Conservation (phyloP, 176 grass and related monocot genomes). For the Zoysia japonica region DNA sequence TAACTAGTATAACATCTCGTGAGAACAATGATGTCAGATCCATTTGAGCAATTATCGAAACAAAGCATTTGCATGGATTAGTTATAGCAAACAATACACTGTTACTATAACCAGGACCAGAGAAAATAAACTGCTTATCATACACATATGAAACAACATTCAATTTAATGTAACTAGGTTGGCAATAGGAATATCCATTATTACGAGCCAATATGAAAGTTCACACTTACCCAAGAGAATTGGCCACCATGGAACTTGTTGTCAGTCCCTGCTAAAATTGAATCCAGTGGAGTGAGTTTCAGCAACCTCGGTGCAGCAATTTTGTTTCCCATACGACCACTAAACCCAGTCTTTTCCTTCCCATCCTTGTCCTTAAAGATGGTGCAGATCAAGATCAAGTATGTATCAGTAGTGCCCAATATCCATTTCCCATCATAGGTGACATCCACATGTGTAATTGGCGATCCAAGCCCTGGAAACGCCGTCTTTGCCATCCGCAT, state of each 20-base stretch:
- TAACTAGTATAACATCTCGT: background rate
- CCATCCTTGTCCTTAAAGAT: conserved; percentile 93
- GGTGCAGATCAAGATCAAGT: conserved; percentile 85
- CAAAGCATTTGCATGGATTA: conserved; percentile 11
- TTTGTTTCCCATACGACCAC: conserved; percentile 77
- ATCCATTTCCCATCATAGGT: conserved; percentile 97
- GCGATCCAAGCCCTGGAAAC: conserved; percentile 85
- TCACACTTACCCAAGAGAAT: conserved; percentile 83
- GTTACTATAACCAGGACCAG: background rate
- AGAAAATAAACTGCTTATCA: background rate
- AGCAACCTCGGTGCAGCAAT: conserved; percentile 79
- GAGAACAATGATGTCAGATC: background rate
- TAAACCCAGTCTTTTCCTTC: conserved; percentile 86
- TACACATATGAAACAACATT: background rate
- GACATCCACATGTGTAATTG: conserved; percentile 81
- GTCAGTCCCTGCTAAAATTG: conserved; percentile 62
- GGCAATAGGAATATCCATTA: background rate
- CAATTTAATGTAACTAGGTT: background rate
- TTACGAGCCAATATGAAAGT: conserved; percentile 19
- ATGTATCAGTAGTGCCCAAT: conserved; percentile 77
- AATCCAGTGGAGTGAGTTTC: conserved; percentile 89
- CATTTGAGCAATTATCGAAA: background rate
- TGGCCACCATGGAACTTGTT: conserved; percentile 87
- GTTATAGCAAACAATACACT: background rate
- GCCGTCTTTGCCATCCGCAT: conserved; percentile 95